Conservation (phyloP, 345 rosid species). For the Hevea brasiliensis region DNA sequence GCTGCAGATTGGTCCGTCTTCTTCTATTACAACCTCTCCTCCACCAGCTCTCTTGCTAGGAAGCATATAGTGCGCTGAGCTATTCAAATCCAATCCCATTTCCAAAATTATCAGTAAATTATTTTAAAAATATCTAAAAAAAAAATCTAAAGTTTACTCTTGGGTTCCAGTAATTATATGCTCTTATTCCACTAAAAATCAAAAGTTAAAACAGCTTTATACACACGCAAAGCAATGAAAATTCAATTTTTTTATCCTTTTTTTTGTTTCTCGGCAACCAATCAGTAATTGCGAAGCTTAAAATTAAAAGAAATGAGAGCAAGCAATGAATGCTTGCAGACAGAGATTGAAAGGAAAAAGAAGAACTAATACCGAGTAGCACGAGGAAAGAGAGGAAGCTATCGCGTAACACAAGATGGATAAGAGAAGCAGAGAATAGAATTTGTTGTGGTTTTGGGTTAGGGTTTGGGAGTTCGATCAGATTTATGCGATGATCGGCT, state of each 20-base stretch:
- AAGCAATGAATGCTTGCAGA: neutral
- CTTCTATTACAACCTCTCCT: conserved; percentile 33
- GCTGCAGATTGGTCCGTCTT: conserved; percentile 8
- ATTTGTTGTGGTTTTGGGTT: neutral
- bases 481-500: neutral
- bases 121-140: neutral
- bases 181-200: neutral
- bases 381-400: conserved; percentile 18
- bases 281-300: neutral
- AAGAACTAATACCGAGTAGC: conserved; percentile 22
- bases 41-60: conserved; percentile 40
- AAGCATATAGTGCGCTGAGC: conserved; percentile 41
- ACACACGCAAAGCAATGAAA: neutral
- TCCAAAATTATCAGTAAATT: neutral
- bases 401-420: conserved; percentile 3
- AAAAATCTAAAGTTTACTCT: neutral
- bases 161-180: neutral
- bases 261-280: neutral
- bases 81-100: conserved; percentile 21
- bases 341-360: conserved; percentile 2
- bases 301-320: neutral
- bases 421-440: neutral
- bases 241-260: neutral
- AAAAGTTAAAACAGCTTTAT: neutral
- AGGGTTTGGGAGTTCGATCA: conserved; percentile 1